Conservation (phyloP, 192 early-diverging fungal genomes). For the Coemansia erecta region DNA sequence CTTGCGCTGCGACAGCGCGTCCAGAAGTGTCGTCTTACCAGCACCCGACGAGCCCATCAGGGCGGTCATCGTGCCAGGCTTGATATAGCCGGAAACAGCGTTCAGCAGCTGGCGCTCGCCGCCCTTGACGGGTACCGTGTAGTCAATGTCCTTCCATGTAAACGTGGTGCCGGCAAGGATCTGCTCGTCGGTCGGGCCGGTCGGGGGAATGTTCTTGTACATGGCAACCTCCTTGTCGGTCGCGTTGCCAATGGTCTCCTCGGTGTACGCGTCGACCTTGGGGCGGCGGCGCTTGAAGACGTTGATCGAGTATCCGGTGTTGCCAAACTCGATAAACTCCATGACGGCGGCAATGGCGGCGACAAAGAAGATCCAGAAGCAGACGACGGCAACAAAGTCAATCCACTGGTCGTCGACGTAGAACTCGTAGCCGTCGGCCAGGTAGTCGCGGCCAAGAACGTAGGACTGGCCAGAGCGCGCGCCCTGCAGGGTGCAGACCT, state of each 20-base stretch:
- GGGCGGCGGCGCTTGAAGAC: conserved; percentile 8
- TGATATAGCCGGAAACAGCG: conserved; percentile 64
- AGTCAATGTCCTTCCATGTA: conserved; percentile 66
- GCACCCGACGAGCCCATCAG: conserved; percentile 63
- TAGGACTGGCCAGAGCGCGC: conserved; percentile 52
- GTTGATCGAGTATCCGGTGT: conserved; percentile 46
- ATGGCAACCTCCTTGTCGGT: too few species aligned
- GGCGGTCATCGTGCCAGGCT: conserved; percentile 72
- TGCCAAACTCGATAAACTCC: conserved; percentile 64
- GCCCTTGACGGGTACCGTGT: conserved; percentile 64
- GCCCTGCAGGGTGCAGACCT: conserved; percentile 67
- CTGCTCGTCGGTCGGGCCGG: conserved; percentile 16
- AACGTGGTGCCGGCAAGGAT: conserved; percentile 55
- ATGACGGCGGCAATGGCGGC: conserved; percentile 42
- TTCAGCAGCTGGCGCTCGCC: conserved; percentile 66
- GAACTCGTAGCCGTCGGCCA: conserved; percentile 57
- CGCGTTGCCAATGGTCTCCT: conserved; percentile 18
- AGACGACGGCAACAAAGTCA: conserved; percentile 58
- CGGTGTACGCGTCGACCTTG: conserved; percentile 35
- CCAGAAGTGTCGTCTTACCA: conserved; percentile 74
- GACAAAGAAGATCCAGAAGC: conserved; percentile 46
- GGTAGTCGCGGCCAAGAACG: conserved; percentile 64
- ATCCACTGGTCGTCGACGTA: conserved; percentile 59
- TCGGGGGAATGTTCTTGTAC: too few species aligned
- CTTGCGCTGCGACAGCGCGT: conserved; percentile 71